Evolutionary conservation across 106 monocot species (phyloP).

Genomic region (Hemerocallis citrina): DNA sequence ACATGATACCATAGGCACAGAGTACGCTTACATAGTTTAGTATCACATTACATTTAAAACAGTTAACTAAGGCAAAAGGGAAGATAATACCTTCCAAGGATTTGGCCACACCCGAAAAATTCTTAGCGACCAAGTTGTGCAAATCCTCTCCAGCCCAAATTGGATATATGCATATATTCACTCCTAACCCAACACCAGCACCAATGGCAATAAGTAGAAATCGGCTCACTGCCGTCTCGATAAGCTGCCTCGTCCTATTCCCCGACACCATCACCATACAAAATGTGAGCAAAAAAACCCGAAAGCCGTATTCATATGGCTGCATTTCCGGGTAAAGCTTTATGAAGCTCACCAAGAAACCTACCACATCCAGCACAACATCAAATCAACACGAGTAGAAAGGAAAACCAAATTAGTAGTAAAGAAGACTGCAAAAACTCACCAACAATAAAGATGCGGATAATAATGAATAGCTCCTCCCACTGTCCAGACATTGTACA

Average conservation of each 20-base stretch:
- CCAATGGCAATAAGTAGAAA: conserved; percentile 79
- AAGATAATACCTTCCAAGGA: conserved; percentile 79
- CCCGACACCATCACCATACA: conserved; percentile 79
- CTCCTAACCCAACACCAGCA: conserved; percentile 62
- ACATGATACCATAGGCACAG: not conserved
- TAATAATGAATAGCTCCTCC: conserved; percentile 52
- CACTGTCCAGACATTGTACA: conserved; percentile 28
- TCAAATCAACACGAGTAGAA: not conserved
- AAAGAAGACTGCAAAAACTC: not conserved
- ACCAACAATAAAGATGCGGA: conserved; percentile 70
- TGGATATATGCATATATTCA: conserved; percentile 96
- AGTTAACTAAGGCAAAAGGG: not conserved
- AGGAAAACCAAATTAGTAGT: not conserved
- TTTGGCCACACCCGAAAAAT: conserved; percentile 73
- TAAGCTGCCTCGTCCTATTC: conserved; percentile 49
- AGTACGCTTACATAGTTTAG: not conserved
- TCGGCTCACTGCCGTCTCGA: conserved; percentile 61
- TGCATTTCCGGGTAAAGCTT: conserved; percentile 90
- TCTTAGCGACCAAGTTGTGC: conserved; percentile 84
- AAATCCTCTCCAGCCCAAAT: conserved; percentile 99
- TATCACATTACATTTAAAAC: not conserved
- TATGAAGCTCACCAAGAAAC: conserved; percentile 55
- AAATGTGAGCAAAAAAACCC: conserved; percentile 90
- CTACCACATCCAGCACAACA: conserved; percentile 34
- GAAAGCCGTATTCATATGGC: conserved; percentile 92